Evolutionary conservation across 441 rosid genomes (phyloP), one percentile per base, ranked within the genome.

Genomic region (Bocquillonia castaneifolia): DNA sequence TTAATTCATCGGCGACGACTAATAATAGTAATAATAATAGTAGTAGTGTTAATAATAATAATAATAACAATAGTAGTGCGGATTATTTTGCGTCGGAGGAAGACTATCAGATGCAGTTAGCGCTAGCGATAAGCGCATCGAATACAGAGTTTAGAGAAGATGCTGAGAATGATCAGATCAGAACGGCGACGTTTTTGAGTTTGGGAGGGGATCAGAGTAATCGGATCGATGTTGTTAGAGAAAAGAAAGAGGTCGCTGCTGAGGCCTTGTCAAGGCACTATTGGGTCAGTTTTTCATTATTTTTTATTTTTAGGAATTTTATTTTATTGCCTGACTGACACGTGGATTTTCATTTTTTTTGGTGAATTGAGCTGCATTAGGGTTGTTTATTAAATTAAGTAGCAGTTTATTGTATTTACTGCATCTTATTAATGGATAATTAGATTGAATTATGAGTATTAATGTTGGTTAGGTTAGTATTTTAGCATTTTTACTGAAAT

Each of bases 41-140:
- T 64, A 81, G 76, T 31, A 58, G 4, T 28, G 9, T 61, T 23
- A 66, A 45, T 37, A 72, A 63, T 22, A 50, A 22, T 8, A 50
- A 9, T 50, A 50, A 26, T 25, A 15, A 68, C 18, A 67, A 55
- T 37, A 72, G 58, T 64, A 80, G 77, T 36, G 53, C 84, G 56
- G 96, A 93, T 56, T 93, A 81, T 75, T 87, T 89, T 29, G 73
- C 87, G 0, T 83, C 93, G 6, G 99, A 93, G 85, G 99, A 93
- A 82, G 99, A 93, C 66, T 93, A 85, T 50, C 97, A 93, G 86
- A 79, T 93, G 62, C 96, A 91, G 85, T 70, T 93, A 66, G 98
- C 98, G 55, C 78, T 93, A 73, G 98, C 98, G 67, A 87, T 93
- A 67, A 93, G 98, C 72, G 96, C 81, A 36, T 93, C 98, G 39